These are phyloP conservation scores for Spathaspora girioi DNA, from an alignment of 805 yeast genomes.

Conservation along the genomic window DNA sequence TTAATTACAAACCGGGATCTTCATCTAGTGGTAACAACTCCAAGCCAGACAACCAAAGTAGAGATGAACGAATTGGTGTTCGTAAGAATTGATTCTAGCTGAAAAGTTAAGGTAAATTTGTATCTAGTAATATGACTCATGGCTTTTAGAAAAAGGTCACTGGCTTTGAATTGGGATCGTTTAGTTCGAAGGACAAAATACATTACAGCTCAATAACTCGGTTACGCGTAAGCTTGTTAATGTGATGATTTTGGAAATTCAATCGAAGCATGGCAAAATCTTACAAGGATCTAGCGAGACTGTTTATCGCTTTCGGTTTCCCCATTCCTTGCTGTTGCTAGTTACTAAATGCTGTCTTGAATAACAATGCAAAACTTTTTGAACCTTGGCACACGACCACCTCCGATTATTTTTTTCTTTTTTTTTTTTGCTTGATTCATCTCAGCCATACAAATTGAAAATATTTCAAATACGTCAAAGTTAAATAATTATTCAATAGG, in stretches of 20 bases:
- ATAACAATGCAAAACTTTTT: not conserved
- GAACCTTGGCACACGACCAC: not conserved
- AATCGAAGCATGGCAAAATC: no score
- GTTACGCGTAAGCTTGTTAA: no score
- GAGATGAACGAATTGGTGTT: slow-evolving; percentile 21
- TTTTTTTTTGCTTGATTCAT: slow-evolving; percentile 2
- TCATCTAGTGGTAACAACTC: not conserved
- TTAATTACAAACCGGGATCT: not conserved
- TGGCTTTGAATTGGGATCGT: no score
- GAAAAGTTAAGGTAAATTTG: not conserved
- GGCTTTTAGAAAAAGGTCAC: no score
- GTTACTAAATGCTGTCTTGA: not conserved
- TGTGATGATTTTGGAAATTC: no score
- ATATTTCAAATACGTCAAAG: slow-evolving; percentile 2
- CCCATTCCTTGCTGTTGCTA: not conserved
- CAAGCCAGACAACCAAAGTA: slow-evolving; percentile 1
- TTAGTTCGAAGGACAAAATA: no score
- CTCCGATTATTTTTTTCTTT: not conserved
- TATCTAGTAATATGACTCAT: no score
- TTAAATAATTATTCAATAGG: not conserved
- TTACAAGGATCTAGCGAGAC: no score
- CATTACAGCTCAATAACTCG: no score
- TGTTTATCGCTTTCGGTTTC: no score
- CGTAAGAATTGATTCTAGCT: slow-evolving; percentile 6
- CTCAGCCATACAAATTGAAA: slow-evolving; percentile 8